These are phyloP conservation scores for Cutaneotrichosporon arboriforme DNA, from an alignment of 1,284 basidiomycete genomes.

Conservation along the genomic window DNA sequence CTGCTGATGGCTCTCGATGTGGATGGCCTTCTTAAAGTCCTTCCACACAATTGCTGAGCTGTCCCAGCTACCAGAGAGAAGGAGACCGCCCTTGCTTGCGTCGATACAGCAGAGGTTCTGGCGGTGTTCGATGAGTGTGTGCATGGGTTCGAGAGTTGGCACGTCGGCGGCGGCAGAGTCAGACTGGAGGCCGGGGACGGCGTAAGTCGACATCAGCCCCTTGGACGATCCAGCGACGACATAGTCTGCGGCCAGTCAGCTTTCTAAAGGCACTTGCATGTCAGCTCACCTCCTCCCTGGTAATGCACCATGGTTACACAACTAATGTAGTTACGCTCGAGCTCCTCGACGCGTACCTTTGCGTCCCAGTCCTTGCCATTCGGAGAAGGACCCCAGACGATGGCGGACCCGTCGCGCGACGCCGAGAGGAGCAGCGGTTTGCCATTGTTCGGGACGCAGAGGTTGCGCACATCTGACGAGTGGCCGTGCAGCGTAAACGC, in stretches of 20 bases:
- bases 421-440: slow-evolving; percentile 63
- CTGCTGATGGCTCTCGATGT: slow-evolving; percentile 78
- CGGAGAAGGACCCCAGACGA: slow-evolving; percentile 67
- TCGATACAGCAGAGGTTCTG: slow-evolving; percentile 87
- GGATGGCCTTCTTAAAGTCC: slow-evolving; percentile 65
- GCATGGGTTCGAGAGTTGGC: slow-evolving; percentile 62
- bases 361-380: slow-evolving; percentile 60
- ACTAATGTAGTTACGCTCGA: slow-evolving; percentile 62
- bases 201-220: slow-evolving; percentile 72
- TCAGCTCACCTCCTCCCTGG: slow-evolving; percentile 36
- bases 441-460: slow-evolving; percentile 23
- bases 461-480: slow-evolving; percentile 41
- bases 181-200: slow-evolving; percentile 25
- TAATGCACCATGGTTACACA: slow-evolving; percentile 35
- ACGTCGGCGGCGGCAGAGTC: slow-evolving; percentile 52
- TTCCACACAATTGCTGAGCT: slow-evolving; percentile 95
- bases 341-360: slow-evolving; percentile 72
- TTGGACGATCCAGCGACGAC: slow-evolving; percentile 80
- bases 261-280: background rate
- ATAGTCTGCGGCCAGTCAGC: slow-evolving; percentile 57
- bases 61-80: slow-evolving; percentile 98
- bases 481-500: slow-evolving; percentile 63
- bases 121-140: slow-evolving; percentile 78
- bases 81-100: slow-evolving; percentile 60
- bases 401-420: slow-evolving; percentile 82